Evolutionary conservation across 2,329 filamentous ascomycete species (phyloP), one percentile per base, ranked within the genome.

Genomic region (Arthrobotrys megalospora): DNA sequence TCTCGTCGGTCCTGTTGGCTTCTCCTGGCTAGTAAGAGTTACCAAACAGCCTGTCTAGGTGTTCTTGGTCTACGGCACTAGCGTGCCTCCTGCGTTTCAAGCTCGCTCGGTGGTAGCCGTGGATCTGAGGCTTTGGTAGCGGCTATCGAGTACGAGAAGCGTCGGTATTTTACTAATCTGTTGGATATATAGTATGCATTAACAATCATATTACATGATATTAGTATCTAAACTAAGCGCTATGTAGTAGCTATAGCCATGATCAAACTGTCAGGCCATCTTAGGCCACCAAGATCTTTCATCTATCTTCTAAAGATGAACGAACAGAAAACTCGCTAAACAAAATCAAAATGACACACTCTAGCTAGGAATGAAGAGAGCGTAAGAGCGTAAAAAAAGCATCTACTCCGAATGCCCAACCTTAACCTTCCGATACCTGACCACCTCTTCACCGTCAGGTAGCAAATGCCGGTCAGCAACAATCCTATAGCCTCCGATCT

Each of bases 401-500:
- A 12, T 43, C 55, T 60, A 60, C 55, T 60, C 55, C 16, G 55
- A 24, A n/a, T 43, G 55, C 14, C 75, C 63, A 50, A 80, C 67
- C 64, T 80, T 80, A 1, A 85, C 70, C 79, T 84, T 86, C 6
- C 80, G 80, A 71, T 87, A 87, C 32, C 84, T 82, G 0, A 87
- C 83, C 0, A 86, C 83, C 76, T 87, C 86, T 0, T 80, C 82
- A 3, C 81, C 80, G 12, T 81, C 80, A 8, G 86, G 85, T 19
- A 86, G 84, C 12, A 86, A 82, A 0, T 82, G 83, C 6, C 86
- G 83, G 36, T 87, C 85, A 0, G 86, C 85, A 1, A 86, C 85
- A 45, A 89, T 82, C 81, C 84, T 85, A 80, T 89, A 88, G 0
- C 86, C 87, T 6, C 87, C 86, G 34, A 88, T 82, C 1, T 83